Percentiles rank a stretch among this genome's conserved stretches.
These are phyloP conservation scores for Colletotrichum costaricense DNA, from an alignment of 2,329 filamentous ascomycete genomes.

Conservation along the genomic window DNA sequence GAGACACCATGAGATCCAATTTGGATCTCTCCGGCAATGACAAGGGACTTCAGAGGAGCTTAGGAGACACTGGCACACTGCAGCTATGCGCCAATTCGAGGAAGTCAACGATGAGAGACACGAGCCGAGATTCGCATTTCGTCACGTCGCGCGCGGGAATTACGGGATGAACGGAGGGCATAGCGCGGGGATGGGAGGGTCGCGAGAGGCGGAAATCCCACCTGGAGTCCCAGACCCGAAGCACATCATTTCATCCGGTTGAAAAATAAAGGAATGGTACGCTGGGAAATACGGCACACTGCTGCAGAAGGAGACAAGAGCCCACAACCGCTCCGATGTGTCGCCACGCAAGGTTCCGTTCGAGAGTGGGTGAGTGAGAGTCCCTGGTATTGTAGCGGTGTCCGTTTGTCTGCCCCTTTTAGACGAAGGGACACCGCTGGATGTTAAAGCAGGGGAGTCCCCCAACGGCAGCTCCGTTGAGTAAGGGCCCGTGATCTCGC, in stretches of 20 bases:
- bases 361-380: background rate
- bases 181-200: background rate
- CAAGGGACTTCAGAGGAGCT: too few species aligned
- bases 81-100: background rate
- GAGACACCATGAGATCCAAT: background rate
- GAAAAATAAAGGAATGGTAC: constrained; percentile 7
- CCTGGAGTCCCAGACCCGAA: background rate
- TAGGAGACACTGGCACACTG: background rate
- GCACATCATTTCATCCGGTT: constrained; percentile 14
- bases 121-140: background rate
- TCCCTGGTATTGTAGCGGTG: background rate
- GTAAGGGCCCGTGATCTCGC: constrained; percentile 13
- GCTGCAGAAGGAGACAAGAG: constrained; percentile 16
- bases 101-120: background rate
- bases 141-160: constrained; percentile 30
- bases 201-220: constrained; percentile 6
- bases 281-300: background rate
- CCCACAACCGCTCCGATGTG: background rate
- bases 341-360: constrained; percentile 11
- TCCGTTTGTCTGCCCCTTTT: constrained; percentile 10
- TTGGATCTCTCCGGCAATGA: too few species aligned
- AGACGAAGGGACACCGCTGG: constrained; percentile 11
- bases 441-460: constrained; percentile 17
- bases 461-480: constrained; percentile 3
- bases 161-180: constrained; percentile 29